Conservation (phyloP, 139 green algal genomes). For the Volvox africanus region DNA sequence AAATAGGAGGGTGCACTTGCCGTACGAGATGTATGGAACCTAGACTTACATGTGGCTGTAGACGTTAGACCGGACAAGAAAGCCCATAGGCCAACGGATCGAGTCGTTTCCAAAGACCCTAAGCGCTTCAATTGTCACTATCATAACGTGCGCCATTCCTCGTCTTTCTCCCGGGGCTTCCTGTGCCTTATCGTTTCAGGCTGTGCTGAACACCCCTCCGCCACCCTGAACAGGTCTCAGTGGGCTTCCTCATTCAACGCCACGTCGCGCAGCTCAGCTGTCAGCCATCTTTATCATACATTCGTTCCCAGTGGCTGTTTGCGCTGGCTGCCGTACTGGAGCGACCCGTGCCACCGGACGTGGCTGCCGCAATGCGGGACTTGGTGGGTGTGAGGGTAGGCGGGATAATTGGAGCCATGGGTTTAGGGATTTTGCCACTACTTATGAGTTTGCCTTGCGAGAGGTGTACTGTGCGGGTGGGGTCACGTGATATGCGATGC, state of each 20-base stretch:
- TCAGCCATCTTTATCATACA: constrained; percentile 29
- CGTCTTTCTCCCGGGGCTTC: too few relatives aligned
- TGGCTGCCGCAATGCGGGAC: constrained; percentile 42
- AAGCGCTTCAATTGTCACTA: too few relatives aligned
- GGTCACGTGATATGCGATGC: background rate
- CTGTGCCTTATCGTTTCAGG: too few relatives aligned
- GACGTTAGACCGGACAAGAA: too few relatives aligned
- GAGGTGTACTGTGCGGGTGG: background rate
- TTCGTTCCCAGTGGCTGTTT: constrained; percentile 62
- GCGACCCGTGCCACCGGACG: constrained; percentile 56
- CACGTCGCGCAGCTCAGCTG: constrained; percentile 28
- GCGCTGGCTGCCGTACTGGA: constrained; percentile 61
- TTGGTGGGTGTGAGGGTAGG: constrained; percentile 47
- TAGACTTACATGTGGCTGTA: too few relatives aligned
- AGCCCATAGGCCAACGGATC: too few relatives aligned
- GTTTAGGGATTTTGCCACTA: background rate
- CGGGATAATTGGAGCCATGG: background rate
- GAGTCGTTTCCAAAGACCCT: too few relatives aligned
- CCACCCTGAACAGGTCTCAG: constrained; percentile 31
- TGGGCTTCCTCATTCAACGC: constrained; percentile 49
- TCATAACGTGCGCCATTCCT: too few relatives aligned
- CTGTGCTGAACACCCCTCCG: too few relatives aligned
- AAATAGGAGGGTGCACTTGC: too few relatives aligned
- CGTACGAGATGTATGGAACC: too few relatives aligned
- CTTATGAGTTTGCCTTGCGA: background rate